These are phyloP conservation scores for Alternaria gansuensis DNA, from an alignment of 2,329 filamentous ascomycete species.

Conservation along the genomic window DNA sequence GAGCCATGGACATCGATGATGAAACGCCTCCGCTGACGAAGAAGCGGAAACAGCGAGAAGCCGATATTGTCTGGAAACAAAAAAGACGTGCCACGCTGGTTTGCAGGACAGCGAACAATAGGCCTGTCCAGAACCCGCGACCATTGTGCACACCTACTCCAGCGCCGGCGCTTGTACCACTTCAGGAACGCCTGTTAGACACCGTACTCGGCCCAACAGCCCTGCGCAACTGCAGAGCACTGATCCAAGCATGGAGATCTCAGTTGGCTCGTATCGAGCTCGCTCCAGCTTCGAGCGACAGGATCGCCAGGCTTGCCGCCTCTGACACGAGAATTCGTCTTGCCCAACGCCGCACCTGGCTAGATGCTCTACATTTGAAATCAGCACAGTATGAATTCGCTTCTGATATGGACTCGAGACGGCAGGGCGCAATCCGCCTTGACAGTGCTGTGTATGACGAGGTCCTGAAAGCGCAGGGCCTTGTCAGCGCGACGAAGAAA, in stretches of 20 bases:
- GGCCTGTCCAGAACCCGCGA: not conserved
- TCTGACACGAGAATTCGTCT: slow-evolving; percentile 13
- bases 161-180: not conserved
- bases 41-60: slow-evolving; percentile 2
- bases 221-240: not conserved
- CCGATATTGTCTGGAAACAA: not conserved
- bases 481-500: slow-evolving; percentile 1
- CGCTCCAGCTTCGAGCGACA: slow-evolving; percentile 1
- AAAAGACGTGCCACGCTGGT: not conserved
- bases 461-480: slow-evolving; percentile 5
- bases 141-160: not conserved
- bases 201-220: not conserved
- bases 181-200: not conserved
- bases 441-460: slow-evolving; percentile 6
- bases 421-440: slow-evolving; percentile 7
- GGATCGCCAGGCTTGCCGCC: slow-evolving; percentile 9
- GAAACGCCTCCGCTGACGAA: slow-evolving; percentile 6
- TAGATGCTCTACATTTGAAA: slow-evolving; percentile 8
- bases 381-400: slow-evolving; percentile 6
- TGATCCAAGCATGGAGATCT: not conserved
- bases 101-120: not conserved
- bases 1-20: not conserved
- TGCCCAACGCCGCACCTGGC: slow-evolving; percentile 3
- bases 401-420: slow-evolving; percentile 2
- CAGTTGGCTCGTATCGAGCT: slow-evolving; percentile 12